A percentile compares a stretch with the other conserved stretches of the same genome.
Evolutionary conservation across 208 protist genomes (phyloP).

Genomic region (Polymyxa betae): DNA sequence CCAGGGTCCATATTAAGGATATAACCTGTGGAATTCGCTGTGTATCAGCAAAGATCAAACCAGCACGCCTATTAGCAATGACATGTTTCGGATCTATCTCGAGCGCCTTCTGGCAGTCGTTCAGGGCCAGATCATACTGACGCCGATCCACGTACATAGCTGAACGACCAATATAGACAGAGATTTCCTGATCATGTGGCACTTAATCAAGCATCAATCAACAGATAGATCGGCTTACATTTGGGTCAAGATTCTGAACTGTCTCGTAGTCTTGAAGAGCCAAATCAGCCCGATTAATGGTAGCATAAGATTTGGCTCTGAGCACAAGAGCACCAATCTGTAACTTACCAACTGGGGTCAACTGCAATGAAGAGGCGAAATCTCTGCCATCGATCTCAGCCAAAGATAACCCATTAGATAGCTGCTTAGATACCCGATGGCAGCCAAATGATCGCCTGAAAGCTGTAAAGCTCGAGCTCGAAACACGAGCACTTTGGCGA

Average conservation of each 20-base stretch:
- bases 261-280: conserved; percentile 18
- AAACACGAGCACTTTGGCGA: conserved; percentile 42
- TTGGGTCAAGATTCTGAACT: conserved; percentile 1
- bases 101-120: conserved; percentile 20
- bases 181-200: background rate
- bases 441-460: background rate
- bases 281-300: background rate
- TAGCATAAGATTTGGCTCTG: conserved; percentile 6
- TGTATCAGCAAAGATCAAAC: conserved; percentile 44
- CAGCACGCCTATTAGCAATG: conserved; percentile 12
- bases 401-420: background rate
- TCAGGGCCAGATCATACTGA: background rate
- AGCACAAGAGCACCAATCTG: conserved; percentile 36
- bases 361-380: background rate
- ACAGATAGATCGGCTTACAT: background rate
- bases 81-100: conserved; percentile 25
- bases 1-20: background rate
- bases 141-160: conserved; percentile 36
- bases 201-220: background rate
- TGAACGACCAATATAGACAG: conserved; percentile 34
- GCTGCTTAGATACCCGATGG: background rate
- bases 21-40: background rate
- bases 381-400: background rate
- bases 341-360: conserved; percentile 26
- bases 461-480: conserved; percentile 33